Conservation (phyloP, 192 early-diverging fungal species). For the Podila epigama region DNA sequence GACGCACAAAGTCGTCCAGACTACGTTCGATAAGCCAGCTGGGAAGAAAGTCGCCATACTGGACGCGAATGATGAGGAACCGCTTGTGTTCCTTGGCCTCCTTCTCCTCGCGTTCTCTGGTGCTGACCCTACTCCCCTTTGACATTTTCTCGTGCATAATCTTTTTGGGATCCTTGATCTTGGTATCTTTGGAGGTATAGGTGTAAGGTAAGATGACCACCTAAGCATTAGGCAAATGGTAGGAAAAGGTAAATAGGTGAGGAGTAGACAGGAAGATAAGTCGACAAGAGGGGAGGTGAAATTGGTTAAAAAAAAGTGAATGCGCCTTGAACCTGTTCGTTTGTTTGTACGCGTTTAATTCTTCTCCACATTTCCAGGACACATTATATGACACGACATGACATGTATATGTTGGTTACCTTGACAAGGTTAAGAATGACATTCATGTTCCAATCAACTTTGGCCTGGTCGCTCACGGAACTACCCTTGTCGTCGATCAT, state of each 20-base stretch:
- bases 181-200: constrained; percentile 37
- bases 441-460: constrained; percentile 48
- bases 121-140: neutral
- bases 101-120: constrained; percentile 38
- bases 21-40: constrained; percentile 47
- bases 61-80: constrained; percentile 43
- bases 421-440: constrained; percentile 46
- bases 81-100: constrained; percentile 45
- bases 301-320: too few species aligned
- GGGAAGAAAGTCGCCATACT: constrained; percentile 43
- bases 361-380: too few species aligned
- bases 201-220: constrained; percentile 46
- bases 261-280: neutral
- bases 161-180: constrained; percentile 29
- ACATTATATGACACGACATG: too few species aligned
- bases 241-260: neutral
- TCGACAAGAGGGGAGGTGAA: neutral
- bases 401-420: constrained; percentile 9
- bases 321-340: too few species aligned
- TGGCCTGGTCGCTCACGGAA: constrained; percentile 7
- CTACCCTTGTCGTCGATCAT: constrained; percentile 49
- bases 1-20: constrained; percentile 38
- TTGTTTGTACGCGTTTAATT: too few species aligned
- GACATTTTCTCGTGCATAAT: constrained; percentile 2
- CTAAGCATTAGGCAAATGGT: constrained; percentile 15